Conservation (phyloP, 257 asterid species). For the Solanum chilense region DNA sequence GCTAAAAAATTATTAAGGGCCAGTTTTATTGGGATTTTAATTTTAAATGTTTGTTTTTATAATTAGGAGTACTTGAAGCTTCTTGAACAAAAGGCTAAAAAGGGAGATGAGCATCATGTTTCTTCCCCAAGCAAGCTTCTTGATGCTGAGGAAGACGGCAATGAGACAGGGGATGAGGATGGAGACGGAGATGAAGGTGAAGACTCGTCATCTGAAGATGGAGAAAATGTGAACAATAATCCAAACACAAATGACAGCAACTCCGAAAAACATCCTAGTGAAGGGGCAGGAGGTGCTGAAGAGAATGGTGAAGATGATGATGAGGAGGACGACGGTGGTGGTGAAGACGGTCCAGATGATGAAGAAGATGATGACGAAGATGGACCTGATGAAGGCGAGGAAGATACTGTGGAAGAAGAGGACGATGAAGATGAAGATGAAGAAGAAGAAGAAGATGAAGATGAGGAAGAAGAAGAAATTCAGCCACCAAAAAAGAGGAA, state of each 20-base stretch:
- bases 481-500: conserved; percentile 55
- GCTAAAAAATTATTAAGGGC: background rate
- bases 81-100: conserved; percentile 7
- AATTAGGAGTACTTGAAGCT: conserved; percentile 31
- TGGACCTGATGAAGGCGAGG: background rate
- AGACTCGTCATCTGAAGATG: conserved; percentile 18
- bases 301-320: conserved; percentile 12
- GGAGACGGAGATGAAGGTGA: conserved; percentile 20
- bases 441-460: conserved; percentile 9
- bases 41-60: background rate
- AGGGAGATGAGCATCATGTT: conserved; percentile 11
- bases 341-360: background rate
- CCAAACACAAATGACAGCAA: conserved; percentile 21
- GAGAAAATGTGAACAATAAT: background rate
- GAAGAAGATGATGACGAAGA: conserved; percentile 16
- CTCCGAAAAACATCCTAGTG: conserved; percentile 23
- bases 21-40: too few relatives aligned
- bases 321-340: background rate
- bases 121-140: conserved; percentile 14
- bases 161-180: conserved; percentile 3
- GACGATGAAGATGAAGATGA: conserved; percentile 6
- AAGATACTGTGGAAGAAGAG: background rate
- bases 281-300: conserved; percentile 1
- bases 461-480: conserved; percentile 2
- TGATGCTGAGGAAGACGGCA: conserved; percentile 24